Evolutionary conservation across 495 filamentous ascomycete genomes (phyloP), one percentile per base, ranked within the genome.

Genomic region (Penicillium silybi): DNA sequence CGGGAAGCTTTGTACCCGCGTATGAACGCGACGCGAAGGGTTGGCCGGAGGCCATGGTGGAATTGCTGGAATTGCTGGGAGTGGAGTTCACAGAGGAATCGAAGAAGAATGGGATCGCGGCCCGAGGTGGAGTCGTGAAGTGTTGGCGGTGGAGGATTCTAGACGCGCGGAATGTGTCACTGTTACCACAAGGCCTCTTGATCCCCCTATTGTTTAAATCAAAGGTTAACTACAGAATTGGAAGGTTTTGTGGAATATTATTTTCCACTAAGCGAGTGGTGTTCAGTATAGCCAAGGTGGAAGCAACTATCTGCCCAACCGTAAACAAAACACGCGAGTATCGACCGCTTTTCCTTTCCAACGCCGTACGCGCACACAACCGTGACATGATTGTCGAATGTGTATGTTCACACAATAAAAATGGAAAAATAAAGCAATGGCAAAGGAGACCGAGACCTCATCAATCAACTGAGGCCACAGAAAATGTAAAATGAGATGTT

Each of bases 1-100:
- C 77, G 34, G 77, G 74, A 1, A 80, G 62, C 59, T 78, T 79
- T 49, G 70, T 63, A 48, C 71, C 65, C 38, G 66, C 67, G 58
- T 74, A 76, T 11, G 73, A 75, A 59, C 76, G 73, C 46, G 75
- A 74, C 29, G 69, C 72, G 61, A 79, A 80, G n/a, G 72, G 65
- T 63, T 75, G 74, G 44, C 66, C 56, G 42, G 71, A 73, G 57
- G 63, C 60, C 61, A 64, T 63, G 52, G 32, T 40, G 42, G 22
- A 42, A 55, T 39, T 34, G 46, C 46, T 40, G 42, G 22, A 42
- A 55, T 39, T 34, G 46, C 46, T 42, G 41, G 22, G 22, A 6
- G 43, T 38, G 26, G 16, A 20, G 18, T 37, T 32, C 4, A 32
- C 29, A 10, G 2, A 32, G 29, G 29, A 32, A 13, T 32, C 29